Evolutionary conservation across 2,329 filamentous ascomycete species (phyloP), one percentile per base, ranked within the genome.

Genomic region (Trichoderma sp.): DNA sequence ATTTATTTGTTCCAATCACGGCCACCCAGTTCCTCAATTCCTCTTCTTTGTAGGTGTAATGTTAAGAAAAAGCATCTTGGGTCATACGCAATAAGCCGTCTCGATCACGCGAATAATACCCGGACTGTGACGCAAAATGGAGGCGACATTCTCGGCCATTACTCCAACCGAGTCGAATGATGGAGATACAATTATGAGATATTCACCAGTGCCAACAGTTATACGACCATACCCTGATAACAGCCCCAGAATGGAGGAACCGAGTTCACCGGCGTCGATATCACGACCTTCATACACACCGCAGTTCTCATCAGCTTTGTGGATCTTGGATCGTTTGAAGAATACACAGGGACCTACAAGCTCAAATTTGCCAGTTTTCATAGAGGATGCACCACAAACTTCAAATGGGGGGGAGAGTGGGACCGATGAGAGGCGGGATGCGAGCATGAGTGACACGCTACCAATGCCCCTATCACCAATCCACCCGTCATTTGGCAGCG

Each of bases 301-400:
- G 7, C 78, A 79, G 39, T 80, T 79, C 70, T 71, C 76, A 34
- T 69, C 72, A 8, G 70, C 75, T 46, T 73, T 69, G 6, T 69
- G 73, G 64, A 77, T 80, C 43, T 60, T 80, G 37, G 70, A 71
- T 24, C 76, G 76, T 24, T 72, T 79, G 5, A 74, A 74, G 5
- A 60, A 30, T 8, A 61, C 28, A 24, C 21, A 69, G 21, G 70
- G 54, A 63, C 4, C 21, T 32, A 10, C 51, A 24, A 26, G 2
- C 7, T 46, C 55, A 32, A 34, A 7, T 58, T 14, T 43, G 2
- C 8, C 52, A 21, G 14, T 6, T 43, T 16, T 11, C 11, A 21
- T 55, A 21, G 55, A 28, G 4, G 14, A 46, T 24, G 34, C 24
- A n/a, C 24, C 30, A 7, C 54, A 51, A 8, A 46, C 55, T 11